These are phyloP conservation scores for Aspergillus oerlinghausenensis DNA, from an alignment of 2,329 filamentous ascomycete species.

Conservation along the genomic window DNA sequence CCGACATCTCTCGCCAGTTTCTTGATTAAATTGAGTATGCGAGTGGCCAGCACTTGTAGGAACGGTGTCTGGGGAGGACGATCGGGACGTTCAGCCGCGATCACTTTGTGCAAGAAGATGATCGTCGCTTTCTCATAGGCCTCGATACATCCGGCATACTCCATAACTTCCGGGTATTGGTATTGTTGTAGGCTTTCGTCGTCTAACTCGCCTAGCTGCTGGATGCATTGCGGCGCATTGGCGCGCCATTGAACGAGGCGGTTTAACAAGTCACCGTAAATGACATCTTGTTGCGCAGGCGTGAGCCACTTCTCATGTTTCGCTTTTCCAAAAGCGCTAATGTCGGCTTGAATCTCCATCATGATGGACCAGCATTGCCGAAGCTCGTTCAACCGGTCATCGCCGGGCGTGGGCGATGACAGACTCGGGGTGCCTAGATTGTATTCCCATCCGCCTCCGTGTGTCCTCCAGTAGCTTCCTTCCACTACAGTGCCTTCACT, in stretches of 20 bases:
- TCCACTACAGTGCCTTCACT: constrained; percentile 35
- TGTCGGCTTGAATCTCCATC: constrained; percentile 32
- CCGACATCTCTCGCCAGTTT: constrained; percentile 31
- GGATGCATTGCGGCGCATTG: constrained; percentile 24
- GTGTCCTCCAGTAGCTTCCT: constrained; percentile 36
- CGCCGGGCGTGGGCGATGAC: constrained; percentile 15
- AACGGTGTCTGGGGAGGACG: constrained; percentile 22
- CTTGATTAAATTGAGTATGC: constrained; percentile 26
- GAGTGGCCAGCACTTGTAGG: constrained; percentile 26
- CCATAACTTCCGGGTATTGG: constrained; percentile 27
- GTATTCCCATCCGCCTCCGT: constrained; percentile 37
- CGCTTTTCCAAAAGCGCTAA: constrained; percentile 30
- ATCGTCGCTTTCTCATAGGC: constrained; percentile 36
- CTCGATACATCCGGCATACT: constrained; percentile 34
- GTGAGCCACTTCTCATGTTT: constrained; percentile 27
- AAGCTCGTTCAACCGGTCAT: constrained; percentile 24
- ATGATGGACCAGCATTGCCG: constrained; percentile 28
- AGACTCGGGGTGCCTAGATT: constrained; percentile 31
- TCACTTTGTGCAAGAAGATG: constrained; percentile 30
- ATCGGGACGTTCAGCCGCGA: constrained; percentile 25
- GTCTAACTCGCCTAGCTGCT: constrained; percentile 24
- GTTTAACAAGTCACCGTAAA: constrained; percentile 26
- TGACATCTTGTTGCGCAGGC: constrained; percentile 24
- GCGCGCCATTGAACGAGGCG: constrained; percentile 27
- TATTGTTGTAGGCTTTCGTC: constrained; percentile 24